Conservation (phyloP, 2,329 filamentous ascomycete genomes). For the Xylariaceae sp. region DNA sequence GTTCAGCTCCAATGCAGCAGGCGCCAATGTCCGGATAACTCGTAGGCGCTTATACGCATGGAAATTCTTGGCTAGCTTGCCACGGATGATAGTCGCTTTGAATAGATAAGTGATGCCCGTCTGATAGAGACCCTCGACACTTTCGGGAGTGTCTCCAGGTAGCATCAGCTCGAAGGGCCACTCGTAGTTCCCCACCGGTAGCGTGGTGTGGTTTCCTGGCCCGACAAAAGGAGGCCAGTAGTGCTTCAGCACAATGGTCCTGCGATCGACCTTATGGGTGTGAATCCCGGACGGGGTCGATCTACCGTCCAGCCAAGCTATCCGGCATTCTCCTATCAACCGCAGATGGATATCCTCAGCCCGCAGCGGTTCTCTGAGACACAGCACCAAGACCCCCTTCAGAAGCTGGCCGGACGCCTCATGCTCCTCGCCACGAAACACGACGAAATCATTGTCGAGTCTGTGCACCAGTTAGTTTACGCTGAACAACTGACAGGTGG, state of each 20-base stretch:
- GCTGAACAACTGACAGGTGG: not conserved
- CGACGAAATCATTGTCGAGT: constrained; percentile 71
- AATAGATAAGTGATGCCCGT: constrained; percentile 86
- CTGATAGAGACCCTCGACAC: constrained; percentile 81
- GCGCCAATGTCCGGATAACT: constrained; percentile 71
- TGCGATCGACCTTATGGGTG: constrained; percentile 54
- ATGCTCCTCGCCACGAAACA: constrained; percentile 68
- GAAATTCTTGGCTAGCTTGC: constrained; percentile 84
- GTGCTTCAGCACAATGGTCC: constrained; percentile 59
- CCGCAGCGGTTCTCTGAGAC: constrained; percentile 61
- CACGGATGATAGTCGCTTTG: constrained; percentile 81
- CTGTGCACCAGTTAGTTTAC: constrained; percentile 36
- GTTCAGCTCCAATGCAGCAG: constrained; percentile 69
- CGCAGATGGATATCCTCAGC: constrained; percentile 70
- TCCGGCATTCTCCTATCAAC: constrained; percentile 62
- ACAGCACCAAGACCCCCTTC: constrained; percentile 69
- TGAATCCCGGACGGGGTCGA: constrained; percentile 52
- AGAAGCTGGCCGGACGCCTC: constrained; percentile 72
- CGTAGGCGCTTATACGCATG: constrained; percentile 73
- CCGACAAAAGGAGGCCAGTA: constrained; percentile 64
- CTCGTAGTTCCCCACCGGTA: constrained; percentile 74
- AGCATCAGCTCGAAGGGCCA: constrained; percentile 73
- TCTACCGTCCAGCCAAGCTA: constrained; percentile 51
- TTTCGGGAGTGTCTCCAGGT: constrained; percentile 72
- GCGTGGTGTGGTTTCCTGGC: constrained; percentile 46